Conservation (phyloP, 306 rosid species). For the Alnus glutinosa region DNA sequence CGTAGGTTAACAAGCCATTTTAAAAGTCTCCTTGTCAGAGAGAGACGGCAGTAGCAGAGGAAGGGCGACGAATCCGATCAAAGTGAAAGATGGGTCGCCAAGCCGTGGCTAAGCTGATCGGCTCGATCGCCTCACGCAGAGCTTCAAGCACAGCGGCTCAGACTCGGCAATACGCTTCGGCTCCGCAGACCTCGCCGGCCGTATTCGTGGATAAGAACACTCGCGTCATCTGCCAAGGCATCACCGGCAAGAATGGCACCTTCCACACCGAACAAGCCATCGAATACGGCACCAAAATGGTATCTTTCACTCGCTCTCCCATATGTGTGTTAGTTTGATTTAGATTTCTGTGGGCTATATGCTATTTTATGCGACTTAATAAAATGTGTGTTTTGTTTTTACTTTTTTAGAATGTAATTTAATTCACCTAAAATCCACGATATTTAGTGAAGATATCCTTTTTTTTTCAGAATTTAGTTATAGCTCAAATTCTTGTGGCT, state of each 20-base stretch:
- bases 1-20: no score
- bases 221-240: slow-evolving; percentile 97
- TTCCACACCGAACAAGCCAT: slow-evolving; percentile 98
- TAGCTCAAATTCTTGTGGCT: neutral
- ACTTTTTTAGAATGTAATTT: neutral
- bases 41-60: neutral
- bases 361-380: neutral
- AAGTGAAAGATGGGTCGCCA: slow-evolving; percentile 64
- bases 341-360: neutral
- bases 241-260: slow-evolving; percentile 93
- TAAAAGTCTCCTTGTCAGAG: neutral
- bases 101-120: slow-evolving; percentile 53
- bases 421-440: neutral
- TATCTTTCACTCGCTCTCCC: slow-evolving; percentile 6
- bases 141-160: slow-evolving; percentile 29
- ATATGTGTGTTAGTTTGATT: neutral
- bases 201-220: slow-evolving; percentile 97
- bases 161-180: slow-evolving; percentile 57
- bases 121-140: slow-evolving; percentile 56
- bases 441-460: neutral
- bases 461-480: neutral
- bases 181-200: slow-evolving; percentile 70
- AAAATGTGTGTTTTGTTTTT: neutral
- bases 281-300: slow-evolving; percentile 99
- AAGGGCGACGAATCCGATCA: neutral